Evolutionary conservation across 2,329 filamentous ascomycete species (phyloP).

Genomic region (Diaporthe sp.): DNA sequence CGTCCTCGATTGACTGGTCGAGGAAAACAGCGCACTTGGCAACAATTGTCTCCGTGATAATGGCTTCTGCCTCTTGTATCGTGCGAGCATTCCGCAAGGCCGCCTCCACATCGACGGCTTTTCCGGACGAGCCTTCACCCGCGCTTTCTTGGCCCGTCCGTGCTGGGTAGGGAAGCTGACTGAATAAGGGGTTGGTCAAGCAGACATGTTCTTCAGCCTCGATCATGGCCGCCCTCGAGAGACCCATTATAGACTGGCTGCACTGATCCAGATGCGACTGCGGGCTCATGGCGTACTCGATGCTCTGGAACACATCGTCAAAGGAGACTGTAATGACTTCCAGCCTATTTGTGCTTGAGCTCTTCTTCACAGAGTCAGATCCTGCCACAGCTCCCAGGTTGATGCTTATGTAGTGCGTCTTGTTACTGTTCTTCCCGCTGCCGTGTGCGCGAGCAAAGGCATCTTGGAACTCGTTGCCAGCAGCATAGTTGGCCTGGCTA

Average conservation of each 20-base stretch:
- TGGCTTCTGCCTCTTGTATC: conserved; percentile 39
- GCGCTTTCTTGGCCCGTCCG: background rate
- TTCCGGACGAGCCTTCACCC: background rate
- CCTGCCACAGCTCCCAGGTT: conserved; percentile 31
- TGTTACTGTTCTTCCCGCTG: background rate
- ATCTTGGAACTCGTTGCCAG: conserved; percentile 52
- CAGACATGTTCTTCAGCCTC: conserved; percentile 40
- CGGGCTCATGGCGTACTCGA: conserved; percentile 43
- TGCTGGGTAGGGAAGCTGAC: conserved; percentile 38
- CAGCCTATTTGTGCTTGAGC: background rate
- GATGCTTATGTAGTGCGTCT: conserved; percentile 35
- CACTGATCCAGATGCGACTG: conserved; percentile 39
- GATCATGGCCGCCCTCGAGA: conserved; percentile 42
- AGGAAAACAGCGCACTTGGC: conserved; percentile 44
- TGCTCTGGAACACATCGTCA: conserved; percentile 42
- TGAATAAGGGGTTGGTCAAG: conserved; percentile 42
- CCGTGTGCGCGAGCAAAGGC: conserved; percentile 35
- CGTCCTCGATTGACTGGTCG: conserved; percentile 40
- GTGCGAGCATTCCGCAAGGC: conserved; percentile 13
- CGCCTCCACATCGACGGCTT: conserved; percentile 29
- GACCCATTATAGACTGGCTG: conserved; percentile 41
- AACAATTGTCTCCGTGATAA: conserved; percentile 39
- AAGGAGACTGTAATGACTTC: conserved; percentile 40
- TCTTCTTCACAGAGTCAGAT: conserved; percentile 20
- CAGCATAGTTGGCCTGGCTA: conserved; percentile 55